Evolutionary conservation across 163 green algal species (phyloP), one percentile per base, ranked within the genome.

Genomic region (Scenedesmus sp.): DNA sequence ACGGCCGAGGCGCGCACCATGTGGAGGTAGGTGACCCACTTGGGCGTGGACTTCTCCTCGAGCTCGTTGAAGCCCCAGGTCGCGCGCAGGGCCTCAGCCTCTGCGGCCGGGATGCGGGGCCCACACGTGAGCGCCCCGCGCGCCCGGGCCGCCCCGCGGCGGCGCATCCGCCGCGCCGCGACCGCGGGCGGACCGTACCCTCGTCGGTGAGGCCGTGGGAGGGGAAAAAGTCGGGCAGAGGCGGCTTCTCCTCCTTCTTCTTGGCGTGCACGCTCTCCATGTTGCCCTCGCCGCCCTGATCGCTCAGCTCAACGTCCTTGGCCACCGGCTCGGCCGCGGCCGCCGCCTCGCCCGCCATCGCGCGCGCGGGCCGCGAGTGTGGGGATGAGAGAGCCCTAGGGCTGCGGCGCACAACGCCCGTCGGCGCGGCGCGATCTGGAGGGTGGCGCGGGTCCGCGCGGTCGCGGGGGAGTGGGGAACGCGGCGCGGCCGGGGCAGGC

Each of bases 11-110:
- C 33, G 24, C 81, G 69, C 63, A 86, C 81, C 75, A 86, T 75
- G 63, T 87, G 70, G 6, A 85, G 18, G 63, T 88, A 89, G 20
- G 89, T 86, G 1, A 87, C 28, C 83, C 85, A 92, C 51, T 91
- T 92, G 66, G 87, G 80, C 13, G 77, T 88, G 9, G 71, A 63
- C 87, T 96, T 96, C 82, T 95, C 89, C 58, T 85, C 70, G 28
- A 97, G 83, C 86, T 95, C 87, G 62, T 97, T 97, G 51, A 74
- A 77, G n/a, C 92, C 92, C 44, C 84, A 90, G 33, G 87, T 33
- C n/a, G 57, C 14, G 7, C 93, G 81, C 45, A 91, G 84, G 29
- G 60, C 47, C 33, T 80, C 81, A 0, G 92, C 92, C 91, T 96
- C 92, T 91, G 92, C 58, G 14, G 58, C n/a, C n/a, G n/a, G 3